These are phyloP conservation scores for Gastrolobium villosum DNA, from an alignment of 306 rosid species.

Conservation along the genomic window DNA sequence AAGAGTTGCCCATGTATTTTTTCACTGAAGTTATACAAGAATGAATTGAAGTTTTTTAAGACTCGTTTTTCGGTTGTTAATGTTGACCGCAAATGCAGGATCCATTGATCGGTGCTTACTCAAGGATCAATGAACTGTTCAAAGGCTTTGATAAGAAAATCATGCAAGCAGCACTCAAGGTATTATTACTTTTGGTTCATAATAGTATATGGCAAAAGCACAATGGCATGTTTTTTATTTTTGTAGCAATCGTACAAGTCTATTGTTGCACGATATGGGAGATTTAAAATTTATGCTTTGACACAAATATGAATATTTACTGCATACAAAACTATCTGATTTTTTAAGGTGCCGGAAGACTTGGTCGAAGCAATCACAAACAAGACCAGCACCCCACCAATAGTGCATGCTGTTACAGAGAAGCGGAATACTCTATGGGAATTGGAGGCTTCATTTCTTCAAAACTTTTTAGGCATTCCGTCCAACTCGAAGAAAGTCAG, in stretches of 20 bases:
- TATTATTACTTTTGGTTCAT: slow-evolving; percentile 42
- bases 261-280: neutral
- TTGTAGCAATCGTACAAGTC: neutral
- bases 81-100: slow-evolving; percentile 58
- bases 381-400: slow-evolving; percentile 54
- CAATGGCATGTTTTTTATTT: no score
- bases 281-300: neutral
- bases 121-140: slow-evolving; percentile 68
- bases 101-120: slow-evolving; percentile 78
- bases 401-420: slow-evolving; percentile 68
- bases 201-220: neutral
- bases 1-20: slow-evolving; percentile 39
- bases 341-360: slow-evolving; percentile 76
- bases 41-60: slow-evolving; percentile 17
- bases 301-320: neutral
- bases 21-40: neutral
- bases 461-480: slow-evolving; percentile 36
- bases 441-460: slow-evolving; percentile 59
- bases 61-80: slow-evolving; percentile 34
- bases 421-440: slow-evolving; percentile 51
- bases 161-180: slow-evolving; percentile 79
- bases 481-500: slow-evolving; percentile 51
- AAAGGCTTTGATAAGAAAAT: slow-evolving; percentile 73
- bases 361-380: slow-evolving; percentile 60
- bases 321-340: neutral